Conservation (phyloP, 768 basidiomycete species). For the Flagelloscypha sp. region DNA sequence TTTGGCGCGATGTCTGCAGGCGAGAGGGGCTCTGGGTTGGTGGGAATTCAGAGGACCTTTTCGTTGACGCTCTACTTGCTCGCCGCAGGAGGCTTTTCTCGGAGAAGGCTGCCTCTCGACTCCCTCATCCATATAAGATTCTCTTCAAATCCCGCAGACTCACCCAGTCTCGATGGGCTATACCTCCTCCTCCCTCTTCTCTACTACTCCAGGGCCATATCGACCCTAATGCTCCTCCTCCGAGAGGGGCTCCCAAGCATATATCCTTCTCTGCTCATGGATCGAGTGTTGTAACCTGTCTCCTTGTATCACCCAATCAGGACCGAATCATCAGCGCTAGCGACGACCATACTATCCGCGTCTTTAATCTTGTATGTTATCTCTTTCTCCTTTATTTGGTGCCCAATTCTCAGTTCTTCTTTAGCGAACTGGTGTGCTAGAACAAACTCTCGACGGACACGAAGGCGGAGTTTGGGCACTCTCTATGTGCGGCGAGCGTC, state of each 20-base stretch:
- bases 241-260: slow-evolving; percentile 69
- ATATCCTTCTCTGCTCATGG: slow-evolving; percentile 84
- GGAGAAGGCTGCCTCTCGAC: slow-evolving; percentile 40
- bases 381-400: too few species aligned
- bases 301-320: slow-evolving; percentile 89
- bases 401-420: too few species aligned
- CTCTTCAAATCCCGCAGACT: slow-evolving; percentile 88
- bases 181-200: too few species aligned
- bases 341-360: slow-evolving; percentile 93
- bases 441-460: slow-evolving; percentile 77
- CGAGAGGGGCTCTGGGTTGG: slow-evolving; percentile 87
- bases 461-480: slow-evolving; percentile 97
- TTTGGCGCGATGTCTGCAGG: slow-evolving; percentile 85
- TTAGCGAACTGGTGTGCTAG: slow-evolving; percentile 67
- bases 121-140: slow-evolving; percentile 84
- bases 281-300: slow-evolving; percentile 87
- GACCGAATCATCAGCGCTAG: slow-evolving; percentile 95
- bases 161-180: slow-evolving; percentile 74
- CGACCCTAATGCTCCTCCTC: too few species aligned
- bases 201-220: too few species aligned
- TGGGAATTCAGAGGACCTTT: slow-evolving; percentile 72
- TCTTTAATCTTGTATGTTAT: slow-evolving; percentile 85
- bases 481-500: slow-evolving; percentile 77
- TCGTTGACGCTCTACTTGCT: slow-evolving; percentile 62
- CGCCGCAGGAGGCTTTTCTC: slow-evolving; percentile 40